phyloP scores from a whole-genome alignment of 345 rosid genomes.

The Barbarea vulgaris region DNA sequence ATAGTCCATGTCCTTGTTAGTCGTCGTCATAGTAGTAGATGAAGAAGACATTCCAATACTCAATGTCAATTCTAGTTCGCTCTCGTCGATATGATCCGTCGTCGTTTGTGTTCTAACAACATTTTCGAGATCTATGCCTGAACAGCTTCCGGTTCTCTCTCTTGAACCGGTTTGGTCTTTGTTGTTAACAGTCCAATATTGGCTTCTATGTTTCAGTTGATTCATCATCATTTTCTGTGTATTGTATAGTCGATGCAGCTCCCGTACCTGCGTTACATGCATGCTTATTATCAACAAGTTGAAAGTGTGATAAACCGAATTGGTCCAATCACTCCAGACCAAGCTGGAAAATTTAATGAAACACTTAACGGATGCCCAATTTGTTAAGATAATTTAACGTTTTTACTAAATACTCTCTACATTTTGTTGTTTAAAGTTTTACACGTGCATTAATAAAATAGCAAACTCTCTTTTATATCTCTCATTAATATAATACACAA shows the following conservation, averaged over 20 bases:
- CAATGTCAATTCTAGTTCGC: conserved; percentile 65
- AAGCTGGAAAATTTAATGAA: background rate
- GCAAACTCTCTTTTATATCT: too few species aligned
- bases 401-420: too few species aligned
- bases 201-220: conserved; percentile 55
- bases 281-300: background rate
- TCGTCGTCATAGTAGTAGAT: conserved; percentile 18
- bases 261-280: conserved; percentile 65
- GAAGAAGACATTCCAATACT: conserved; percentile 62
- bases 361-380: background rate
- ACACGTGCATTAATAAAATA: too few species aligned
- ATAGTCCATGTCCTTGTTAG: conserved; percentile 37
- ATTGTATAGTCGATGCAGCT: conserved; percentile 75
- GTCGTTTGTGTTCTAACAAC: conserved; percentile 41
- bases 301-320: background rate
- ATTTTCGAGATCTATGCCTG: conserved; percentile 55
- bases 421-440: too few species aligned
- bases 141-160: conserved; percentile 60
- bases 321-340: background rate
- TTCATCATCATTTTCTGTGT: conserved; percentile 72
- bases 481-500: too few species aligned
- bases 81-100: conserved; percentile 48
- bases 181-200: conserved; percentile 32
- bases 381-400: background rate
- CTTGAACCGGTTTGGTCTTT: conserved; percentile 42